Base-by-base conservation (phyloP, 2,329 filamentous ascomycete species). In the Allantophomopsis cytisporea region DNA sequence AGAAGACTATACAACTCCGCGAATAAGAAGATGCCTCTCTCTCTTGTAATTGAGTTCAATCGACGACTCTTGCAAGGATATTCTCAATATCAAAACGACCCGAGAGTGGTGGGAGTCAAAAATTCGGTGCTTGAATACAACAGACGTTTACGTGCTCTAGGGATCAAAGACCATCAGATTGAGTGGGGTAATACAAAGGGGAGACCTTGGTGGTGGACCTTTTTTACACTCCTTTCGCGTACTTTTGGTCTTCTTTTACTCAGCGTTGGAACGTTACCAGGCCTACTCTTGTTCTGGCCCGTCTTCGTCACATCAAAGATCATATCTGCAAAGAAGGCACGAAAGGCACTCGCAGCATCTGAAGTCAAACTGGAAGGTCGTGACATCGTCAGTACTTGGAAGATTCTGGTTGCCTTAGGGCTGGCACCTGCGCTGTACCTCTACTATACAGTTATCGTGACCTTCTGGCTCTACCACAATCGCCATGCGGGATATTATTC, bases 331-430 rank as follows among this genome's bases (percentile, higher is more conserved):
- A 76, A 76, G 51, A 93, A 91, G 62, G 84, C 84, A 7, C 78
- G 76, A 54, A 80, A 87, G 59, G 86, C 86, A 2, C 66, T 94
- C 40, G 85, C 85, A 16, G 85, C 80, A 11, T 93, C 85, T 7
- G 81, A 81, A 1, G 87, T 94, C 58, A 94, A 94, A 62, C 75
- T 94, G 41, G 80, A 86, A 54, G 86, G 83, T 16, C 76, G 80
- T 42, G 86, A 94, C 57, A 86, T 94, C 41, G 87, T 94, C 69
- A 85, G 86, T 1, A 94, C 86, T 1, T 94, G 86, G 86, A 94
- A 94, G 59, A 74, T 94, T 18, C 71, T 94, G 31, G 85, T 94
- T 17, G 80, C 85, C 8, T 69, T 91, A 55, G 83, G 80, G 2
- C 72, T 94, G 40, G 81, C 85, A 1, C 86, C 86, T 1, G 69